Percentiles rank a stretch among this genome's conserved stretches.
Conservation (phyloP, 129 eudicot species). For the Flaveria robusta region DNA sequence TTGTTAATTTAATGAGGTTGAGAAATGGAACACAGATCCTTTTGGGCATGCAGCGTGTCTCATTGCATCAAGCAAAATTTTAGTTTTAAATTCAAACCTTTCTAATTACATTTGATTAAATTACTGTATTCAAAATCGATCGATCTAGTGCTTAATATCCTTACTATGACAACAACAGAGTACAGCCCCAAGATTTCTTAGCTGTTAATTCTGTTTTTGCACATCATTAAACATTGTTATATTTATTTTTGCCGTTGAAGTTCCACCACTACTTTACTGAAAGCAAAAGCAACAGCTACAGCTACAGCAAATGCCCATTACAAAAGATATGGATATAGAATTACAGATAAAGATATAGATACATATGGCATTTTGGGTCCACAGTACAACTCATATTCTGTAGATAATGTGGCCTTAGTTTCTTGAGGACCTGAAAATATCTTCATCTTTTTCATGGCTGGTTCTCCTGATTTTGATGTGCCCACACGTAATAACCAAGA, state of each 20-base stretch:
- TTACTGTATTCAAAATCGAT: background rate
- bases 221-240: slow-evolving; percentile 27
- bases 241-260: slow-evolving; percentile 32
- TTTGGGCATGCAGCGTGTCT: no score
- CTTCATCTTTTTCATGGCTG: slow-evolving; percentile 46
- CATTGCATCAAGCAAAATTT: no score
- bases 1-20: background rate
- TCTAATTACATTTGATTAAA: background rate
- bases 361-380: slow-evolving; percentile 45
- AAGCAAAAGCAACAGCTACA: slow-evolving; percentile 39
- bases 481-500: slow-evolving; percentile 30
- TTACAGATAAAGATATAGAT: slow-evolving; percentile 4
- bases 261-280: slow-evolving; percentile 42
- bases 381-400: slow-evolving; percentile 41
- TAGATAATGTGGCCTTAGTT: slow-evolving; percentile 48
- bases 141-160: no score
- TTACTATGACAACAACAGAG: slow-evolving; percentile 11
- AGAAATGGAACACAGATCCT: no score
- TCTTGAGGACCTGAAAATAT: slow-evolving; percentile 43
- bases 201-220: slow-evolving; percentile 30
- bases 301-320: slow-evolving; percentile 36
- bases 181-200: slow-evolving; percentile 6
- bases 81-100: no score
- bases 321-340: slow-evolving; percentile 29
- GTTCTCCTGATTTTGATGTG: slow-evolving; percentile 45